phyloP scores from a whole-genome alignment of 2,329 filamentous ascomycete genomes.

The Xylaria sp. region DNA sequence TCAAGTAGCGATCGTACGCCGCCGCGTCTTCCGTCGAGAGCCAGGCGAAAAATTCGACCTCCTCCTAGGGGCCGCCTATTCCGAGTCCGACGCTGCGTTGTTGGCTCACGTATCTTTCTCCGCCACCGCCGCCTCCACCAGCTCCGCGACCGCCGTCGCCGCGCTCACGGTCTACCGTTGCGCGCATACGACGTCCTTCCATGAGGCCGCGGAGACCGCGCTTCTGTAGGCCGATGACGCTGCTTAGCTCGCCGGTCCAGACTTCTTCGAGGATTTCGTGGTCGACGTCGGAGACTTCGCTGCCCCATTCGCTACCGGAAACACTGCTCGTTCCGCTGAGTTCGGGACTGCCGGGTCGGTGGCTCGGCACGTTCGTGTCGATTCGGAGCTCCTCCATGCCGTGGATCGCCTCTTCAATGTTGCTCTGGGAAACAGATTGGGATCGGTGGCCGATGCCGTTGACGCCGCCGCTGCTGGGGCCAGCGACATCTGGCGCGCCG shows the following conservation, averaged over 20 bases:
- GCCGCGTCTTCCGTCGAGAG: constrained; percentile 7
- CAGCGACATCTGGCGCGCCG: constrained; percentile 36
- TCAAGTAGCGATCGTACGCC: constrained; percentile 2
- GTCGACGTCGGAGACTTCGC: constrained; percentile 36
- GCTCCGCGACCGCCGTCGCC: constrained; percentile 27
- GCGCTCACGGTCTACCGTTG: constrained; percentile 32
- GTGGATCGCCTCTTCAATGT: constrained; percentile 23
- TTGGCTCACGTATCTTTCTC: constrained; percentile 22
- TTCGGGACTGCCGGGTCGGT: constrained; percentile 38
- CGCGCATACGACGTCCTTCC: constrained; percentile 75
- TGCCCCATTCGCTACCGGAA: constrained; percentile 42
- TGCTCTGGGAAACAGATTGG: constrained; percentile 28
- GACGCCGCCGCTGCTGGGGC: constrained; percentile 20
- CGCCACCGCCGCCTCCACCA: constrained; percentile 29
- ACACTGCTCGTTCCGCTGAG: constrained; percentile 52
- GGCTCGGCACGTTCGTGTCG: constrained; percentile 50
- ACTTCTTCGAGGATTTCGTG: constrained; percentile 53
- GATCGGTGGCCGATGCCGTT: constrained; percentile 27
- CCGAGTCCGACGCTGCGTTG: constrained; percentile 44
- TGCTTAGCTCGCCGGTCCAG: constrained; percentile 77
- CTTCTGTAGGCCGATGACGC: constrained; percentile 93
- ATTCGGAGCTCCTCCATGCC: constrained; percentile 42
- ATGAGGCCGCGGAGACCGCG: constrained; percentile 84
- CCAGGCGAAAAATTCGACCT: constrained; percentile 14
- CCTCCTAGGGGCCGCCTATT: constrained; percentile 43